Evolutionary conservation across 2,329 filamentous ascomycete genomes (phyloP).

Genomic region (Knoxdaviesia capensis): DNA sequence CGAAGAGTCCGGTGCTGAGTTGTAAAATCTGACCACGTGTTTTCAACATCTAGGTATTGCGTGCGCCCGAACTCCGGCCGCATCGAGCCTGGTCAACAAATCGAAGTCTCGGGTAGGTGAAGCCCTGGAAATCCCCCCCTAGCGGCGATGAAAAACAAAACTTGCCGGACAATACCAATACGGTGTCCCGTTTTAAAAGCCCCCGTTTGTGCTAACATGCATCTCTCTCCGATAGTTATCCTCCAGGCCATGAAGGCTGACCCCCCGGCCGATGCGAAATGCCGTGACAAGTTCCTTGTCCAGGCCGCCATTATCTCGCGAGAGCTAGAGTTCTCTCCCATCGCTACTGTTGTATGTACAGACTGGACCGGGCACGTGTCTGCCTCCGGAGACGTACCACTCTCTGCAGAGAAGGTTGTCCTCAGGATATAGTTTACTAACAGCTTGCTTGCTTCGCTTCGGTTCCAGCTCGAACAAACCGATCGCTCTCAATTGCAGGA

Average conservation of each 20-base stretch:
- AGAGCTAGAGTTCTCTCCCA: constrained; percentile 67
- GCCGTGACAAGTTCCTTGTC: constrained; percentile 93
- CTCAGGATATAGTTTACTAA: no score
- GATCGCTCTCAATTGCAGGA: constrained; percentile 68
- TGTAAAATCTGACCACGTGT: constrained; percentile 4
- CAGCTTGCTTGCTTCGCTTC: constrained; percentile 1
- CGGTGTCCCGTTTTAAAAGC: no score
- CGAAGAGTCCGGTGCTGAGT: no score
- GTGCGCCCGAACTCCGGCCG: constrained; percentile 92
- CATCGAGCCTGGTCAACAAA: constrained; percentile 73
- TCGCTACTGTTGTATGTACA: constrained; percentile 54
- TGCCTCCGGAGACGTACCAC: constrained; percentile 2
- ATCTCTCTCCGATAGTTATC: constrained; percentile 38
- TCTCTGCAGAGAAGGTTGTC: constrained; percentile 2
- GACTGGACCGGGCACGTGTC: no score
- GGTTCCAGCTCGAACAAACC: constrained; percentile 51
- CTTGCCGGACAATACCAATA: no score
- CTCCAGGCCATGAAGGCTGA: constrained; percentile 97
- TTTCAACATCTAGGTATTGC: constrained; percentile 52
- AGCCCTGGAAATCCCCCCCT: background rate
- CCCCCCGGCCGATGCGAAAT: constrained; percentile 67
- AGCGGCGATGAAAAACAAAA: no score
- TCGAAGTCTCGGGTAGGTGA: constrained; percentile 72
- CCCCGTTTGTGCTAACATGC: no score
- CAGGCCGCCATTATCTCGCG: constrained; percentile 71